These are phyloP conservation scores for Lactarius hengduanensis DNA, from an alignment of 768 basidiomycete species.

Conservation along the genomic window DNA sequence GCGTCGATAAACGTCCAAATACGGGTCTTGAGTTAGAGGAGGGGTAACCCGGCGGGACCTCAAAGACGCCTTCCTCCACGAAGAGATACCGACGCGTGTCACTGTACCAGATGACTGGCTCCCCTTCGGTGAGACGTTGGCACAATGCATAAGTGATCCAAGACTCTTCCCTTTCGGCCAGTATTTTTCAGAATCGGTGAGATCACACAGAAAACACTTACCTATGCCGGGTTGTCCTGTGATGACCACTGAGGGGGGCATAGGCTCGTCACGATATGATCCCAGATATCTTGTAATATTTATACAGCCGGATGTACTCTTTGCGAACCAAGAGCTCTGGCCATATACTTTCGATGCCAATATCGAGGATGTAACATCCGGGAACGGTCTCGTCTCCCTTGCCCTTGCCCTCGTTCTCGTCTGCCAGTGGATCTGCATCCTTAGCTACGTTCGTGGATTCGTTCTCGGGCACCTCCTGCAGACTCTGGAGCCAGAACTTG, in stretches of 20 bases:
- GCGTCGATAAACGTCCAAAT: neutral
- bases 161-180: neutral
- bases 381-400: neutral
- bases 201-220: neutral
- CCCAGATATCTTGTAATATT: neutral
- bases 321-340: neutral
- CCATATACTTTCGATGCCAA: neutral
- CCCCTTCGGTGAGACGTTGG: neutral
- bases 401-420: neutral
- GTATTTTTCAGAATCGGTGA: neutral
- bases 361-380: neutral
- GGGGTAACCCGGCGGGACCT: neutral
- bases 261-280: neutral
- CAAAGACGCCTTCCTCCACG: neutral
- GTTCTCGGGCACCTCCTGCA: no score
- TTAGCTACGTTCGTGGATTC: no score
- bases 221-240: neutral
- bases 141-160: neutral
- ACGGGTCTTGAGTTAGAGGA: neutral
- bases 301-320: neutral
- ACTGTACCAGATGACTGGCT: neutral
- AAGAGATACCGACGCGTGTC: neutral
- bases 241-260: neutral
- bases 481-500: no score
- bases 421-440: no score